phyloP scores from a whole-genome alignment of 1,139 yeast species.

The Sugiyamaella castrensis region DNA sequence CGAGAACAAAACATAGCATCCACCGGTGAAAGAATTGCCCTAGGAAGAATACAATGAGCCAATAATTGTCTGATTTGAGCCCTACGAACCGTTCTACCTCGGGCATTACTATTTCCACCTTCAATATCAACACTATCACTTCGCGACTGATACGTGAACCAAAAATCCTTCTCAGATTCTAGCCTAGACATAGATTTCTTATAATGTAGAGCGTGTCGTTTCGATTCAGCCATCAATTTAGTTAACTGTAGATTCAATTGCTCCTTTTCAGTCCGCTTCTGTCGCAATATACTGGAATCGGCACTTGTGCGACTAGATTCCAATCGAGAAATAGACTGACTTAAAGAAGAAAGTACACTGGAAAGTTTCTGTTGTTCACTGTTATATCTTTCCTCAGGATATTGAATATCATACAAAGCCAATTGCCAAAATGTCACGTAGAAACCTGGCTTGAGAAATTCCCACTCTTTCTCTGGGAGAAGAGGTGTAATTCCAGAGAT shows the following conservation, averaged over 20 bases:
- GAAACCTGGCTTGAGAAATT: constrained; percentile 44
- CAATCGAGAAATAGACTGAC: neutral
- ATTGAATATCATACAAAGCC: constrained; percentile 70
- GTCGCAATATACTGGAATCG: constrained; percentile 14
- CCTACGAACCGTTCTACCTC: constrained; percentile 30
- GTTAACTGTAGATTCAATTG: constrained; percentile 24
- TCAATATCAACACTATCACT: constrained; percentile 19
- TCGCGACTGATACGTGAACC: constrained; percentile 34
- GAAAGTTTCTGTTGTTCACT: constrained; percentile 40
- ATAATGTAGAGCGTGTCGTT: constrained; percentile 38
- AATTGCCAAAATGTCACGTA: constrained; percentile 72
- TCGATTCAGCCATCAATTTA: constrained; percentile 32
- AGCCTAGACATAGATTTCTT: constrained; percentile 35
- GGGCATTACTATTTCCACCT: constrained; percentile 16
- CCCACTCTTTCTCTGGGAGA: constrained; percentile 39
- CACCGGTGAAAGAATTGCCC: constrained; percentile 74
- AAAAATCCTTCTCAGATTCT: constrained; percentile 33
- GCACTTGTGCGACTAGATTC: constrained; percentile 4
- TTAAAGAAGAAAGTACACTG: neutral
- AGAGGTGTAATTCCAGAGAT: constrained; percentile 23
- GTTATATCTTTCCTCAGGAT: constrained; percentile 51
- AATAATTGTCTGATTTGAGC: constrained; percentile 44
- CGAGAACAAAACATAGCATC: constrained; percentile 75
- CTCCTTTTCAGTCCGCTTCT: constrained; percentile 23
- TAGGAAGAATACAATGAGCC: constrained; percentile 68